Evolutionary conservation across 2,329 filamentous ascomycete species (phyloP), one percentile per base, ranked within the genome.

Genomic region (Chalaropsis thielavioides): DNA sequence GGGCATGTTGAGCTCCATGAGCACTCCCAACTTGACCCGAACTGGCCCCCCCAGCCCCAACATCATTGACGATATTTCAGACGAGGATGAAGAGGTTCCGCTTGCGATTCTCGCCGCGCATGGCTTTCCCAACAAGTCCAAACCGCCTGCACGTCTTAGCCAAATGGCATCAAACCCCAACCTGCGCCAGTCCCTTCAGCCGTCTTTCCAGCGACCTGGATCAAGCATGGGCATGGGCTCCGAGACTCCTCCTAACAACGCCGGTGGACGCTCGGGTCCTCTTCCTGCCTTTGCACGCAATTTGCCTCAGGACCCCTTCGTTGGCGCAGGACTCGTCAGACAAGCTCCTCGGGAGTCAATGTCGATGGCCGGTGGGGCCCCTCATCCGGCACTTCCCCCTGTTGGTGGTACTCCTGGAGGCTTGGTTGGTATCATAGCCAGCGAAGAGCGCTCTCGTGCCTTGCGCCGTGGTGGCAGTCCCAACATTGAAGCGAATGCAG

Each of bases 71-170:
- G 80, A 81, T n/a, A 75, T 72, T 3, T 86, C 85, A 0, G 88
- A 90, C 44, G 91, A 95, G 61, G 91, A 96, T 70, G 91, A 96
- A 66, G 91, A 96, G 70, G 83, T 95, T 13, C 91, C 91, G 0
- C 77, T 96, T 49, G 91, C 86, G 13, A 94, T 96, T 69, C 78
- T 96, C 22, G 88, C 90, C 64, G 91, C 91, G 1, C 90, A 96
- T 72, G 91, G 91, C 1, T 96, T 96, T 71, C 91, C 91, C 0
- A 85, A 80, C 74, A 90, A 85, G 75, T 87, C 84, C 70, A 83
- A 89, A 19, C 87, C 90, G 15, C 90, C 90, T 0, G 86, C 82
- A 31, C 83, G 83, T 56, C 78, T 90, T 31, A 81, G 77, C 68
- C 81, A 78, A 65, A 83, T 84, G 71, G 82, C 80, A 68, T 89